Percentiles rank a stretch among this genome's conserved stretches.
Evolutionary conservation across 805 yeast genomes (phyloP).

Genomic region (Candida ovalis): DNA sequence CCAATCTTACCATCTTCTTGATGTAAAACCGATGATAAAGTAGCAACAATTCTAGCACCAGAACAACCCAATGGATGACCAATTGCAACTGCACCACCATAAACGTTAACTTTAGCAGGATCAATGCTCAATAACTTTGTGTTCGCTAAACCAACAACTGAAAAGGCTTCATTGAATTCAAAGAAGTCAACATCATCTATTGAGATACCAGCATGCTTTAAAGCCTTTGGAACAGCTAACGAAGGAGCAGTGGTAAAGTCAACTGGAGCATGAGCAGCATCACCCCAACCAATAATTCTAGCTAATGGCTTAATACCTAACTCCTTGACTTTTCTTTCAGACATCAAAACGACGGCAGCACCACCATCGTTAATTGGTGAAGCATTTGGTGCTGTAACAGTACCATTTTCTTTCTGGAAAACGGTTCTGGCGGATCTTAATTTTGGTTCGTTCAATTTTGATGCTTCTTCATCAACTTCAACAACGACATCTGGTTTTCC

Average conservation of each 20-base stretch:
- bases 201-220: conserved; percentile 74
- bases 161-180: conserved; percentile 97
- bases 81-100: conserved; percentile 95
- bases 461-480: conserved; percentile 77
- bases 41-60: conserved; percentile 92
- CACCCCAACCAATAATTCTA: conserved; percentile 92
- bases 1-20: conserved; percentile 91
- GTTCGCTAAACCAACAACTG: conserved; percentile 94
- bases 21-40: conserved; percentile 70
- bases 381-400: conserved; percentile 96
- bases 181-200: conserved; percentile 75
- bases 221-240: conserved; percentile 92
- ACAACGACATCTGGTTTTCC: conserved; percentile 82
- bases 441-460: conserved; percentile 72
- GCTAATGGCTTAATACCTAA: conserved; percentile 87
- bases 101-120: conserved; percentile 69
- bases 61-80: conserved; percentile 96
- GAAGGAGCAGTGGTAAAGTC: conserved; percentile 97
- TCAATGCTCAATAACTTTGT: conserved; percentile 64
- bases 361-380: conserved; percentile 97
- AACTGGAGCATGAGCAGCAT: conserved; percentile 92
- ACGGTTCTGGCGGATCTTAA: conserved; percentile 87
- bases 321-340: conserved; percentile 81
- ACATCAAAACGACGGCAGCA: conserved; percentile 87
- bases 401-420: conserved; percentile 89